Base-by-base conservation (phyloP, 2,329 filamentous ascomycete species). In the Colletotrichum magnum region DNA sequence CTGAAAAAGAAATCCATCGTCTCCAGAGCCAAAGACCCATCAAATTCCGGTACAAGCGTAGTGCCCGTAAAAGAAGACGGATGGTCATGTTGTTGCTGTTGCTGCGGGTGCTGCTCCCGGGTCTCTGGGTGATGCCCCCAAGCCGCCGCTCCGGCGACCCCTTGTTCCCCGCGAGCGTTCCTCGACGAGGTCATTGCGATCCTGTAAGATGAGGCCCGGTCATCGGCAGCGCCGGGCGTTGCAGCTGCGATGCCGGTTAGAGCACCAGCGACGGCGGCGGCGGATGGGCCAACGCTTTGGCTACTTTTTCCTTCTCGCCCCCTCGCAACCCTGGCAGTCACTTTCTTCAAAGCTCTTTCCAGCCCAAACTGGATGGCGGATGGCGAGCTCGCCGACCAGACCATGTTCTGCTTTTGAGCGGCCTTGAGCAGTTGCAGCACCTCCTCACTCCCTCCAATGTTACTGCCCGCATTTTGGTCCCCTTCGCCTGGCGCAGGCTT, bases 1-100 rank as follows among this genome's bases (percentile, higher is more conserved):
- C 64, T 69, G 45, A 69, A 69, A 32, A 69, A 69, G 36, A 61
- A 61, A 32, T 66, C 67, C 36, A 69, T 69, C 56, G 64, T 69
- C 32, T 69, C 67, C 36, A 69, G 39, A 24, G 65, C 47, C 5
- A 65, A 51, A n/a, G 67, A 57, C 4, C 39, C 56, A 43, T 69
- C 67, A 48, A 67, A 67, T 16, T 69, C 63, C 5, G 67, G 62
- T 18, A 57, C 51, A 6, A 67, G 45, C 26, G 63, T 60, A 13
- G 45, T 47, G 13, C 63, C 63, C 5, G 51, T 67, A 21, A 67
- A 67, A 15, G 56, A 57, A 12, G 63, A 57, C 5, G 45, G 39
- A n/a, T 66, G 56, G 21, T 51, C 50, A n/a, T 43, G 36, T 18
- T 69, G 50, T 24, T 57, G 67, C 13, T 58, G 61, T 18, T 60